Base-by-base conservation (phyloP, 768 basidiomycete genomes). In the Crassisporium funariophilum region DNA sequence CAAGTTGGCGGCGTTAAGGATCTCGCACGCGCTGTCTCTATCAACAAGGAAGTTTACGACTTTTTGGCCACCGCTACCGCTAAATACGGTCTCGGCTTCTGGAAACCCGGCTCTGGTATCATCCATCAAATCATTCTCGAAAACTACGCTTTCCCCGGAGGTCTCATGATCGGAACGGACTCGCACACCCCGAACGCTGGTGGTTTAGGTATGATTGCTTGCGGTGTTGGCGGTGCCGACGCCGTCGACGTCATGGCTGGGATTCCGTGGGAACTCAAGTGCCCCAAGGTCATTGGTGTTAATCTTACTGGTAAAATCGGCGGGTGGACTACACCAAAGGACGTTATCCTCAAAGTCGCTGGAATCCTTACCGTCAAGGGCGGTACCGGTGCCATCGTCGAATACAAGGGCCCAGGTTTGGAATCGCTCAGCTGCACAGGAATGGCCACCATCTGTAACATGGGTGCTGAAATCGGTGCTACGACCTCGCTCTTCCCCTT, bases 361-460 rank as follows among this genome's bases (percentile, higher is more conserved):
- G 95, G 95, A 51, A 95, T 95, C 61, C 87, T 99, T 52, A 98
- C 95, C 11, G 95, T 99, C 78, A 98, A 98, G 82, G 95, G 95
- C 62, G 95, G 95, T 61, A 99, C 95, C 59, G 95, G 95, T 57
- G 94, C 95, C 46, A 98, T 99, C 60, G 92, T 99, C 57, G 95
- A 99, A 67, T 99, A 99, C 77, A 85, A 77, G 57, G 95, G 95
- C 54, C 70, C 93, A 62, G 95, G 95, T 78, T 88, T 98, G 52
- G 88, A 95, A 64, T 92, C 92, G 24, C 82, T 99, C 50, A 97
- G 94, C 38, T 92, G 89, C 81, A 99, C 95, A 38, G 95, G 95
- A 70, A 97, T 98, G 95, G 95, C 92, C 42, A 98, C 95, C 16
- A 95, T 99, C 62, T 98, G 95, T 71, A 99, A 98, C 83, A 99